Conservation (phyloP, 371 early-diverging fungal species). For the Apophysomyces trapeziformis region DNA sequence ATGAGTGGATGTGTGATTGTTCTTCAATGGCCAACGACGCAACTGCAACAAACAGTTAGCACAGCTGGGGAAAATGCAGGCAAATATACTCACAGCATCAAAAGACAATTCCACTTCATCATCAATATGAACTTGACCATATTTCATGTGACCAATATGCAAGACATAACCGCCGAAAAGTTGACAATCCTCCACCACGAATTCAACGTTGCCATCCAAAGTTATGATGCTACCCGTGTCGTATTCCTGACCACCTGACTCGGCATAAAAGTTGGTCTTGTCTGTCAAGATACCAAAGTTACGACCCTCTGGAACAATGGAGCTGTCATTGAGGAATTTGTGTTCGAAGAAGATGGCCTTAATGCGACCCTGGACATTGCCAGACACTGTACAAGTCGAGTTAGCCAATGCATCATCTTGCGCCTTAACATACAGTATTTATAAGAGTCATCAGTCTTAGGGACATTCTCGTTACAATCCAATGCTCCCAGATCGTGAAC, state of each 20-base stretch:
- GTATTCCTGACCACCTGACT: conserved; percentile 98
- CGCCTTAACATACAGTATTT: conserved; percentile 70
- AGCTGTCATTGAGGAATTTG: conserved; percentile 55
- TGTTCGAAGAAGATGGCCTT: conserved; percentile 75
- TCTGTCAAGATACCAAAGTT: conserved; percentile 93
- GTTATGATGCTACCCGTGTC: conserved; percentile 94
- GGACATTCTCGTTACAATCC: conserved; percentile 72
- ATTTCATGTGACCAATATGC: conserved; percentile 94
- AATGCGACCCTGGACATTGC: conserved; percentile 69
- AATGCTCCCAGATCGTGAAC: conserved; percentile 92
- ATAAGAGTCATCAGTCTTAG: conserved; percentile 88
- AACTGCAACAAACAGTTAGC: conserved; percentile 35
- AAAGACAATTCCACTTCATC: conserved; percentile 79
- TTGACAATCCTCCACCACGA: conserved; percentile 95
- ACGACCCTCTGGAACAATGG: conserved; percentile 55
- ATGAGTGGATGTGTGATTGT: conserved; percentile 99
- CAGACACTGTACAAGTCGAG: conserved; percentile 43
- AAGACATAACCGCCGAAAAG: conserved; percentile 96
- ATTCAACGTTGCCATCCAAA: conserved; percentile 83
- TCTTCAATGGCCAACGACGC: conserved; percentile 88
- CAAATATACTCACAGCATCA: conserved; percentile 67
- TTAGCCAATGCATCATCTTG: not conserved
- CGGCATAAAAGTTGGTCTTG: conserved; percentile 99
- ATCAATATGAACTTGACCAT: conserved; percentile 76
- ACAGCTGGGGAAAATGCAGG: not conserved